A percentile compares a stretch with the other conserved stretches of the same genome.
Conservation (phyloP, 805 yeast species). For the Wickerhamomyces sydowiorum region DNA sequence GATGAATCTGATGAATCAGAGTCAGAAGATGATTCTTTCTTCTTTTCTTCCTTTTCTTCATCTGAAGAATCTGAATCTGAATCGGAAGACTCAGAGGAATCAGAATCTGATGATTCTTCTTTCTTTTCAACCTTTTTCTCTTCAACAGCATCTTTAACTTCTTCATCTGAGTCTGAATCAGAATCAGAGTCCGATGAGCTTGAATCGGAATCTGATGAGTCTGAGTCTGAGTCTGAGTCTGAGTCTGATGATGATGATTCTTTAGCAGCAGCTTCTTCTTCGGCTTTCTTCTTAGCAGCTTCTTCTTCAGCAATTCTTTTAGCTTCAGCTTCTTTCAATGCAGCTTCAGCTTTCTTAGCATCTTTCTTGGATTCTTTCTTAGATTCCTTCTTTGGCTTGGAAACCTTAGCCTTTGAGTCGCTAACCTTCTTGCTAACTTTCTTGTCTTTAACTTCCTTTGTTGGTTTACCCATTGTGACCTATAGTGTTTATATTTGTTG, state of each 20-base stretch:
- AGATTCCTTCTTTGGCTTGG: constrained; percentile 20
- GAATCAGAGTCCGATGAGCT: constrained; percentile 23
- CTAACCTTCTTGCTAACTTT: constrained; percentile 11
- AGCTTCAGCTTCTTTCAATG: constrained; percentile 20
- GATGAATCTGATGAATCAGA: constrained; percentile 15
- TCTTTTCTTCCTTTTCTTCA: constrained; percentile 1
- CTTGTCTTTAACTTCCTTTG: constrained; percentile 11
- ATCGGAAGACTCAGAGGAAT: constrained; percentile 16
- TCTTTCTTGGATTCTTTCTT: constrained; percentile 21
- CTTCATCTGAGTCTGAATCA: constrained; percentile 16
- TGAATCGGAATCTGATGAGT: constrained; percentile 13
- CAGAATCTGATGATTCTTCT: constrained; percentile 13
- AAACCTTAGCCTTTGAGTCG: constrained; percentile 18
- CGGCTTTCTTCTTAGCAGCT: constrained; percentile 20
- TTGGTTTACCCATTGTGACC: constrained; percentile 18
- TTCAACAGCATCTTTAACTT: too few relatives aligned
- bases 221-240: constrained; percentile 22
- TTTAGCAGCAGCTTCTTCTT: constrained; percentile 13
- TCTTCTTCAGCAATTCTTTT: constrained; percentile 18
- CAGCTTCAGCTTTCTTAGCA: constrained; percentile 24
- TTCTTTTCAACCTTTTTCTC: constrained; percentile 6
- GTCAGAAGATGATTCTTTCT: constrained; percentile 13
- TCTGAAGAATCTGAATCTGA: constrained; percentile 24
- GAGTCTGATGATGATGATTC: constrained; percentile 23
- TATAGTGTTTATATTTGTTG: neutral